A percentile compares a stretch with the other conserved stretches of the same genome.
These are phyloP conservation scores for Coemansia sp. DNA, from an alignment of 192 early-diverging fungal genomes.

Conservation along the genomic window DNA sequence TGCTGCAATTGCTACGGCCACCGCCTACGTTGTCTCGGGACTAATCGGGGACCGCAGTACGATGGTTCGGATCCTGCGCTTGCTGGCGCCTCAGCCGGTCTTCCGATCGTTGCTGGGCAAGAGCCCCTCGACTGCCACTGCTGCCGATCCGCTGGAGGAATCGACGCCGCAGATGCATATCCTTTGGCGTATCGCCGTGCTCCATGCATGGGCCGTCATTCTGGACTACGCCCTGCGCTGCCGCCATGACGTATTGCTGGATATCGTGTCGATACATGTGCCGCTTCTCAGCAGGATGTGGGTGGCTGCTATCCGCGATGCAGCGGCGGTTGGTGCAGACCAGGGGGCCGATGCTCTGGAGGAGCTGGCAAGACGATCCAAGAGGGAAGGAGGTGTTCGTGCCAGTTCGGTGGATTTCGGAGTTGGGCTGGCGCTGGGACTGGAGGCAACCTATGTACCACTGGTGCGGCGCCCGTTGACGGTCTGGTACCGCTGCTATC, in stretches of 20 bases:
- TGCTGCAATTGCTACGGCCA: conserved; percentile 27
- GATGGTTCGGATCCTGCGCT: conserved; percentile 28
- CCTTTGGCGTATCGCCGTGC: conserved; percentile 13
- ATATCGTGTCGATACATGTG: conserved; percentile 22
- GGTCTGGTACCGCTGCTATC: conserved; percentile 23
- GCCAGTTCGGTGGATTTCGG: conserved; percentile 5
- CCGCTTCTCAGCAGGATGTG: conserved; percentile 26
- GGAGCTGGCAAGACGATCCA: background rate
- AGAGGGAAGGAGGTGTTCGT: no score
- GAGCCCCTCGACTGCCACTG: no score
- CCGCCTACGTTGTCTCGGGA: conserved; percentile 34
- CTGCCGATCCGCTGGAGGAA: background rate
- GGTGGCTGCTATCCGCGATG: conserved; percentile 39
- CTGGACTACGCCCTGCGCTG: background rate
- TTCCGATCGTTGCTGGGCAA: conserved; percentile 1
- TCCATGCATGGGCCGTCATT: conserved; percentile 32
- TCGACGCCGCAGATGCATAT: conserved; percentile 27
- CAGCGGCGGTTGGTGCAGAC: conserved; percentile 18
- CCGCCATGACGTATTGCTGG: conserved; percentile 6
- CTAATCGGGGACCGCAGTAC: conserved; percentile 23
- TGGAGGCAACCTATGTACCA: conserved; percentile 31
- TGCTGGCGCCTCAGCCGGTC: conserved; percentile 35
- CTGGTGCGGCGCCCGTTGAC: conserved; percentile 17
- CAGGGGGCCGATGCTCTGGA: conserved; percentile 5
- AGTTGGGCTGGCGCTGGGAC: conserved; percentile 29